These are phyloP conservation scores for Pachysandra terminalis DNA, from an alignment of 164 flowering plant species.

Conservation along the genomic window DNA sequence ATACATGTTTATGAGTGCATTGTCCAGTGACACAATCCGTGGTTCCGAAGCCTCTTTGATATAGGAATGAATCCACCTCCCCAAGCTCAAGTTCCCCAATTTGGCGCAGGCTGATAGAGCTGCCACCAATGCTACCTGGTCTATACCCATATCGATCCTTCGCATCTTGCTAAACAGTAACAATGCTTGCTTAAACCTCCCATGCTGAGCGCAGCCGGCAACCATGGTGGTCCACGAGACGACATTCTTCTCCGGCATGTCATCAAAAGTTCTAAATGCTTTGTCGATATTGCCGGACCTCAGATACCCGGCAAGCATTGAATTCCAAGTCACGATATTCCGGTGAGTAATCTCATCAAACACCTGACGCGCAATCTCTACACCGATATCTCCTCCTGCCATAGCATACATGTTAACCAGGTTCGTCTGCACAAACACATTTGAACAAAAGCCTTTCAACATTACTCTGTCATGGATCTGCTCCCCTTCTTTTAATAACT, in stretches of 20 bases:
- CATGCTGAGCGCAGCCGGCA: slow-evolving; percentile 42
- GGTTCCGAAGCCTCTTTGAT: slow-evolving; percentile 13
- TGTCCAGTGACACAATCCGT: slow-evolving; percentile 28
- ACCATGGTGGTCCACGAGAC: slow-evolving; percentile 78
- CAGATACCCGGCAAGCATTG: slow-evolving; percentile 37
- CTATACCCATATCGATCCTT: slow-evolving; percentile 31
- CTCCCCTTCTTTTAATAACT: slow-evolving; percentile 39
- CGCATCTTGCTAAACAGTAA: slow-evolving; percentile 42
- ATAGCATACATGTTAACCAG: slow-evolving; percentile 50
- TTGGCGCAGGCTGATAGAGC: slow-evolving; percentile 63
- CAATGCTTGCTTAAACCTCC: slow-evolving; percentile 47
- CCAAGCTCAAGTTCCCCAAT: slow-evolving; percentile 48
- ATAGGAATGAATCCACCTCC: slow-evolving; percentile 50
- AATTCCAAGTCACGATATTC: slow-evolving; percentile 44
- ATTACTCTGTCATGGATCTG: slow-evolving; percentile 55
- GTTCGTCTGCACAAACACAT: slow-evolving; percentile 47
- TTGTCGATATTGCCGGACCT: slow-evolving; percentile 34
- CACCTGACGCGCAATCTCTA: slow-evolving; percentile 28
- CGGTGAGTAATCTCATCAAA: slow-evolving; percentile 44
- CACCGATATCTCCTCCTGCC: slow-evolving; percentile 13
- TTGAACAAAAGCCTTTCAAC: slow-evolving; percentile 35
- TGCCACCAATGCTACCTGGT: slow-evolving; percentile 53
- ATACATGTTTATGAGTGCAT: slow-evolving; percentile 62
- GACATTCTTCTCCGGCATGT: slow-evolving; percentile 68
- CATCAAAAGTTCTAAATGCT: slow-evolving; percentile 39